Base-by-base conservation (phyloP, 371 early-diverging fungal species). In the Chytridiales sp. region DNA sequence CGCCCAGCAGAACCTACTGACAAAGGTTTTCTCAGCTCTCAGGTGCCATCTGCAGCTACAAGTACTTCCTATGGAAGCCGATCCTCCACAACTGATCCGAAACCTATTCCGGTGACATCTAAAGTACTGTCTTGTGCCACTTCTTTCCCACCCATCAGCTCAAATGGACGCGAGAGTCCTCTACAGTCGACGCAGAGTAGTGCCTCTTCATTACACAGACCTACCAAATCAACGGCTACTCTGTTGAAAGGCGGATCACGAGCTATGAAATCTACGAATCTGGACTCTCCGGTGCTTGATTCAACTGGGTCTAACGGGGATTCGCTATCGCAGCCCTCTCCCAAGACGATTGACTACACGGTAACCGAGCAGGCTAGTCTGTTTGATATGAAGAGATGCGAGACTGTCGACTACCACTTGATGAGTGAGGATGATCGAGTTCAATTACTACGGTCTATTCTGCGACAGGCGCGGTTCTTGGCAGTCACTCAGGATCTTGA, bases 391-490 rank as follows among this genome's bases (percentile, higher is more conserved):
- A 38, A 11, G 38, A 8, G 11, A 38, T 38, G 11, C 38, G 8
- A 8, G 38, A 38, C 8, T 4, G 38, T 51, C 4, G 51, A 51
- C 38, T 15, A 35, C 4, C 36, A 51, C 4, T 4, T 22, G 6
- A 51, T 51, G 51, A 24, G 24, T 4, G 51, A 51, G 13, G n/a
- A 34, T 6, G 51, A 51, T 4, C 22, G 11, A 35, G 22, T 51
- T 6, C 15, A n/a, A 4, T 38, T 51, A n/a, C 38, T 51, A 21
- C 32, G 51, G 4, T 38, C 32, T 35, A 51, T 51, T 13, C 32
- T 51, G 31, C 5, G 51, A 24, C 51, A 51, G 51, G 36, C 51
- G 6, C 5, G 51, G 13, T 51, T 51, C 22, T 4, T 35, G 36
- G 6, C 36, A 4, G 36, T 22, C 15, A n/a, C 38, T 6, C n/a